phyloP scores from a whole-genome alignment of 371 early-diverging fungal genomes.

The Nematocida sp. region DNA sequence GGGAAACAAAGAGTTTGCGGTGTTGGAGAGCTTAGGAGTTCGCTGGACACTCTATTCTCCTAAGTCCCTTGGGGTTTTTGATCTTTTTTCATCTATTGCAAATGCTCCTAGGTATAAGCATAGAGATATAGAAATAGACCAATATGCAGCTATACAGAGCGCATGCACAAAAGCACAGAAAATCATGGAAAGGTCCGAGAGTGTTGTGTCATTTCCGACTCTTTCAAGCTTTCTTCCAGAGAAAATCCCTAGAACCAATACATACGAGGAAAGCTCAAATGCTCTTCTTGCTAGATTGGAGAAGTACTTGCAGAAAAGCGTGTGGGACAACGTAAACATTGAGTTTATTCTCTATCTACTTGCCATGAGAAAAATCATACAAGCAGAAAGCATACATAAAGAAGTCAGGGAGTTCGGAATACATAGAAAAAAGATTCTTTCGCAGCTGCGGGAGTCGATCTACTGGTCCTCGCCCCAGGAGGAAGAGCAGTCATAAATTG shows the following conservation, averaged over 20 bases:
- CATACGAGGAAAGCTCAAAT: background rate
- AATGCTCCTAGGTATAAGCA: slow-evolving; percentile 28
- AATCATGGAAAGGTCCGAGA: background rate
- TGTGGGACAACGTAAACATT: slow-evolving; percentile 54
- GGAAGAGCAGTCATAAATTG: background rate
- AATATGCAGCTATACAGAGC: background rate
- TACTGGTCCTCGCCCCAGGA: background rate
- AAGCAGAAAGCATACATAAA: slow-evolving; percentile 8
- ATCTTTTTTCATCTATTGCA: slow-evolving; percentile 4
- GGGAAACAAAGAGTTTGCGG: slow-evolving; percentile 25
- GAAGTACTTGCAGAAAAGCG: slow-evolving; percentile 42
- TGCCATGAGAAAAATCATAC: slow-evolving; percentile 7
- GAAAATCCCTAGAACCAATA: slow-evolving; percentile 9
- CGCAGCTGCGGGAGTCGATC: slow-evolving; percentile 9
- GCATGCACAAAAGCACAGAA: slow-evolving; percentile 8
- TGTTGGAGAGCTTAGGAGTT: slow-evolving; percentile 25
- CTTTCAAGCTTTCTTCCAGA: slow-evolving; percentile 3
- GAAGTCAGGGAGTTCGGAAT: slow-evolving; percentile 35
- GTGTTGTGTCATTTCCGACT: background rate
- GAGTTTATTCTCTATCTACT: slow-evolving; percentile 50
- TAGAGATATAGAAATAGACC: background rate
- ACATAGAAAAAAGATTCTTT: slow-evolving; percentile 38
- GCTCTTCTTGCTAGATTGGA: slow-evolving; percentile 27
- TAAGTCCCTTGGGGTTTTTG: background rate
- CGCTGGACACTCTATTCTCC: slow-evolving; percentile 36